Conservation (phyloP, 257 asterid genomes). For the Vinca minor region DNA sequence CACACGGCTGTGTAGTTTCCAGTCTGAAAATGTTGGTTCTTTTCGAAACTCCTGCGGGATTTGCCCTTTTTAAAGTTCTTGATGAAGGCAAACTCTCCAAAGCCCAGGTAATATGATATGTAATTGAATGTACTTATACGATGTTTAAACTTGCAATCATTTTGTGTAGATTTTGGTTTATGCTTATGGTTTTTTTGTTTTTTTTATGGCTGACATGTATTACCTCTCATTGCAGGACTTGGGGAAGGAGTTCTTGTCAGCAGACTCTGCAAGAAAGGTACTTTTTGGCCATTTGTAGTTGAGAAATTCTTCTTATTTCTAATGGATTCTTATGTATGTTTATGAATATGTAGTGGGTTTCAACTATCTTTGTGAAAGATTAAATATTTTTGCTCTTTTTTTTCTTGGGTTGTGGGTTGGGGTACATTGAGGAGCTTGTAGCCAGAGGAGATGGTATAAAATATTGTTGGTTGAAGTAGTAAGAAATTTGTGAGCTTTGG, state of each 20-base stretch:
- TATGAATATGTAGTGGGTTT: background rate
- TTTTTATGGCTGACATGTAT: background rate
- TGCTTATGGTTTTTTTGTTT: background rate
- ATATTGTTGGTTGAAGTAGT: background rate
- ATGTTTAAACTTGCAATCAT: background rate
- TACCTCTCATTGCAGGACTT: constrained; percentile 42
- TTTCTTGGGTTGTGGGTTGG: background rate
- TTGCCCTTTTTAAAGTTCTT: constrained; percentile 51
- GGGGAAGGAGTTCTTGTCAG: constrained; percentile 55
- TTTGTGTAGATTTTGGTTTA: background rate
- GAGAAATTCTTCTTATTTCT: background rate
- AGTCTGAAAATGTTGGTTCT: constrained; percentile 29
- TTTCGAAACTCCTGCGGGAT: constrained; percentile 55
- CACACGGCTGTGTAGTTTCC: background rate
- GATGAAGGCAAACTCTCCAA: constrained; percentile 55
- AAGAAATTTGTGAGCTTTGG: background rate
- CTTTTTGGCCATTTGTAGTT: background rate
- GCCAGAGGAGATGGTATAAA: background rate
- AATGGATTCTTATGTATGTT: too few relatives aligned
- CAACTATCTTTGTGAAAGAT: too few relatives aligned
- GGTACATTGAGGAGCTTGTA: background rate
- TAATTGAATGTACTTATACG: background rate
- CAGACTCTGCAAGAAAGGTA: constrained; percentile 80
- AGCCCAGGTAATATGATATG: constrained; percentile 31
- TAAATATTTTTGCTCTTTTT: too few relatives aligned